Conservation (phyloP, 441 rosid species). For the Pelargonium cotyledonis region DNA sequence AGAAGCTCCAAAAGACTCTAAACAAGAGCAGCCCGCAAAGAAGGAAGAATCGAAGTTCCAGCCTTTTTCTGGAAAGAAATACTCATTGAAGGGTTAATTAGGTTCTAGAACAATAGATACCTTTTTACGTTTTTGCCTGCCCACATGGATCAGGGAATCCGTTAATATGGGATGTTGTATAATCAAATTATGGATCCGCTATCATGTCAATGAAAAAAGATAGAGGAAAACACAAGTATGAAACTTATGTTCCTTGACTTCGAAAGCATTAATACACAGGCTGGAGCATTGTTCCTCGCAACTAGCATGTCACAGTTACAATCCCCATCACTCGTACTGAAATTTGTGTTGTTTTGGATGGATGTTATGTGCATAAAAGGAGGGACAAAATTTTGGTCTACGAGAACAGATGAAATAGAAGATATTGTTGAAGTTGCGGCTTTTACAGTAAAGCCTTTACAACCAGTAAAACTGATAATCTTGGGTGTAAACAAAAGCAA, state of each 20-base stretch:
- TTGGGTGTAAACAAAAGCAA: too few relatives aligned
- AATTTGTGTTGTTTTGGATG: neutral
- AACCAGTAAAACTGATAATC: too few relatives aligned
- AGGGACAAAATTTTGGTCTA: too few relatives aligned
- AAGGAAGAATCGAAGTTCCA: slow-evolving; percentile 41
- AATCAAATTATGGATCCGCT: slow-evolving; percentile 17
- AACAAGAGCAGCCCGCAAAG: slow-evolving; percentile 28
- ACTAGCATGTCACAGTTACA: too few relatives aligned
- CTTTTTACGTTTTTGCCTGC: too few relatives aligned
- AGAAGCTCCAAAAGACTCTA: slow-evolving; percentile 21
- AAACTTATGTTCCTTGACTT: slow-evolving; percentile 7
- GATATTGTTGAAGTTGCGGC: too few relatives aligned
- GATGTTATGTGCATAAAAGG: neutral
- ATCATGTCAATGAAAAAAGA: neutral
- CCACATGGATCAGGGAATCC: too few relatives aligned
- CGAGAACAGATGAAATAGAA: too few relatives aligned
- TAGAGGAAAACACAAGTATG: slow-evolving; percentile 1
- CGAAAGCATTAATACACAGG: too few relatives aligned
- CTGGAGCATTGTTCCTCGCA: too few relatives aligned
- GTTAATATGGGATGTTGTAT: slow-evolving; percentile 19
- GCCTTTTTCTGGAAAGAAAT: slow-evolving; percentile 54
- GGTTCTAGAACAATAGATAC: neutral
- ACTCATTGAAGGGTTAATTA: slow-evolving; percentile 34
- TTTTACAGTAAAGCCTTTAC: too few relatives aligned
- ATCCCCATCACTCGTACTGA: too few relatives aligned